These are phyloP conservation scores for Brasilioporus rufonigricans DNA, from an alignment of 768 basidiomycete species.

Conservation along the genomic window DNA sequence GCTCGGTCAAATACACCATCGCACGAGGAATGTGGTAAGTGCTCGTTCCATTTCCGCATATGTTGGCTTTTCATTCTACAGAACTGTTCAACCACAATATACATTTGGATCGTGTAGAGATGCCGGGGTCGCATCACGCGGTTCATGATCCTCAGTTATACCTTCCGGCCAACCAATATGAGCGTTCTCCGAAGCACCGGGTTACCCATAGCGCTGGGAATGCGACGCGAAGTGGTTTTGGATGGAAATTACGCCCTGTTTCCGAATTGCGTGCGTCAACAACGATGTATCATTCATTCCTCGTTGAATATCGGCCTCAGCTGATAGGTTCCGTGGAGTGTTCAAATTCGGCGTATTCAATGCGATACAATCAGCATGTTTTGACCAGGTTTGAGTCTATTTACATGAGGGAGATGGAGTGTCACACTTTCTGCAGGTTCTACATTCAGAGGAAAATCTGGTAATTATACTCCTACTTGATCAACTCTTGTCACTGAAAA, in stretches of 20 bases:
- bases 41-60: neutral
- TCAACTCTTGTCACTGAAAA: constrained; percentile 9
- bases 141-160: neutral
- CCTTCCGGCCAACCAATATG: neutral
- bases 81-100: constrained; percentile 1
- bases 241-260: constrained; percentile 61
- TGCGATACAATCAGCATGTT: constrained; percentile 83
- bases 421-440: constrained; percentile 42
- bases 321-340: constrained; percentile 73
- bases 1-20: neutral
- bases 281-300: neutral
- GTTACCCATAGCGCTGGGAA: neutral
- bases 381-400: constrained; percentile 53
- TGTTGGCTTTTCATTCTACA: neutral
- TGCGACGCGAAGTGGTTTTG: constrained; percentile 39
- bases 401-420: neutral
- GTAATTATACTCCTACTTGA: constrained; percentile 34
- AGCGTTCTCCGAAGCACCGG: neutral
- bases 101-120: neutral
- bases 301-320: constrained; percentile 39
- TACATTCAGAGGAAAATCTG: constrained; percentile 60
- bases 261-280: constrained; percentile 62
- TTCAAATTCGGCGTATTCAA: constrained; percentile 94
- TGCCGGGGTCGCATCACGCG: neutral
- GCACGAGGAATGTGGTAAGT: constrained; percentile 3